Conservation (phyloP, 1,139 yeast genomes). For the Hanseniaspora sp. region DNA sequence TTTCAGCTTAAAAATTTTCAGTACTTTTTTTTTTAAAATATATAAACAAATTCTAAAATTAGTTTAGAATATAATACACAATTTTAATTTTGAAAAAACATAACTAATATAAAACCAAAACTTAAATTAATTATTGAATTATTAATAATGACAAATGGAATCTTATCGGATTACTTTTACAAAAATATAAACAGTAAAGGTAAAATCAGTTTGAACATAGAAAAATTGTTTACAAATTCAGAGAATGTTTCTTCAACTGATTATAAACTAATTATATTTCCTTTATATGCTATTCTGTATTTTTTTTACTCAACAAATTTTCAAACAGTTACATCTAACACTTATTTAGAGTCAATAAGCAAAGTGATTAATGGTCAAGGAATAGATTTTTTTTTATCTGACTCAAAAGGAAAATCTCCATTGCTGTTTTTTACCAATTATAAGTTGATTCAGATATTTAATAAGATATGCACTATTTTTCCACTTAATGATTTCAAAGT, state of each 20-base stretch:
- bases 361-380: not conserved
- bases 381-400: constrained; percentile 5
- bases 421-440: constrained; percentile 1
- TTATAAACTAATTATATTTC: not conserved
- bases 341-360: not conserved
- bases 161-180: not conserved
- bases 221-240: not conserved
- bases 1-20: too few relatives aligned
- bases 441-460: not conserved
- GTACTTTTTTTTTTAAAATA: too few relatives aligned
- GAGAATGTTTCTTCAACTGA: not conserved
- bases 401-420: constrained; percentile 14
- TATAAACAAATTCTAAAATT: too few relatives aligned
- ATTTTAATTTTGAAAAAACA: too few relatives aligned
- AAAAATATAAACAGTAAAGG: not conserved
- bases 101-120: not conserved
- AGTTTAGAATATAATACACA: too few relatives aligned
- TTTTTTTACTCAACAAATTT: not conserved
- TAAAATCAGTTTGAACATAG: not conserved
- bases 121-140: too few relatives aligned
- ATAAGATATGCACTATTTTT: not conserved
- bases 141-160: not conserved
- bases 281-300: constrained; percentile 3
- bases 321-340: not conserved
- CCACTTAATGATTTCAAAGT: not conserved